phyloP scores from a whole-genome alignment of 179 eudicot species.

The Beta macrorhiza region DNA sequence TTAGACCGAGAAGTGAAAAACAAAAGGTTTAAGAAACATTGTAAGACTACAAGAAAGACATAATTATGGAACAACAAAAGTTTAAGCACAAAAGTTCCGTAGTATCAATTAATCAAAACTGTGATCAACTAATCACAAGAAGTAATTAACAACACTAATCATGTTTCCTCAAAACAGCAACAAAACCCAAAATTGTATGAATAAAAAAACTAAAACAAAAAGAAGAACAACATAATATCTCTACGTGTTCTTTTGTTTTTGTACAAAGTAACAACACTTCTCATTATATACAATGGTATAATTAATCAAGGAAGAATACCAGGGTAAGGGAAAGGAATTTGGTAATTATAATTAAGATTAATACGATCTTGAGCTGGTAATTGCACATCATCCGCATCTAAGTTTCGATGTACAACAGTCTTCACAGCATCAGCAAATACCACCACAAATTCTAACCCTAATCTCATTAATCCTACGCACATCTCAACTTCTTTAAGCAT shows the following conservation, averaged over 20 bases:
- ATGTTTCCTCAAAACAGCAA: neutral
- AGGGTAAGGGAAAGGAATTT: constrained; percentile 33
- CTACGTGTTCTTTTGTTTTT: neutral
- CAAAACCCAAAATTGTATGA: neutral
- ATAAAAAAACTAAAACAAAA: neutral
- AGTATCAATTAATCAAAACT: neutral
- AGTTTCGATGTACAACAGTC: constrained; percentile 18
- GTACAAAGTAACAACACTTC: neutral
- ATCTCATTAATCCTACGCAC: constrained; percentile 26
- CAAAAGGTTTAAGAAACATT: no score
- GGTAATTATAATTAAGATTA: constrained; percentile 19
- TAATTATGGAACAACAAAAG: neutral
- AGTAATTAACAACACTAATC: neutral
- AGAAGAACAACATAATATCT: neutral
- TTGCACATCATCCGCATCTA: neutral
- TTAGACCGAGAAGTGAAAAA: no score
- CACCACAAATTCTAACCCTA: constrained; percentile 21
- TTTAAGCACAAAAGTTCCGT: neutral
- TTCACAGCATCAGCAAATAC: constrained; percentile 27
- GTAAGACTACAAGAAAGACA: neutral
- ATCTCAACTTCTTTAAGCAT: constrained; percentile 27
- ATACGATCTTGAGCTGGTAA: neutral
- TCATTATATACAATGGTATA: neutral
- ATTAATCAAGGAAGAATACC: constrained; percentile 23
- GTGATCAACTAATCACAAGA: constrained; percentile 6